These are phyloP conservation scores for Astragalus membranaceus DNA, from an alignment of 306 rosid species.

Conservation along the genomic window DNA sequence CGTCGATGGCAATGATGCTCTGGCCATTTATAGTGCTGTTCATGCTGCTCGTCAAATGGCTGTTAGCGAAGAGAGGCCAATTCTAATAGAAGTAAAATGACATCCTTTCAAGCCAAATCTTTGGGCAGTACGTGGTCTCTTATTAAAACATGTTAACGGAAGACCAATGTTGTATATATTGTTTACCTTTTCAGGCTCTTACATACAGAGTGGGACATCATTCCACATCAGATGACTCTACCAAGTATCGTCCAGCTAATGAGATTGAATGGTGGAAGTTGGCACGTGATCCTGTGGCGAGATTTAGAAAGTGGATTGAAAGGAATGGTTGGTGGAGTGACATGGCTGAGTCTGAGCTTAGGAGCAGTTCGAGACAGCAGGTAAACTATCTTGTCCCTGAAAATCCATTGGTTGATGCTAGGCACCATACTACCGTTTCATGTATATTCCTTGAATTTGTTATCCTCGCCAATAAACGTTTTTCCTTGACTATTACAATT, in stretches of 20 bases:
- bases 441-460: not conserved
- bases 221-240: constrained; percentile 94
- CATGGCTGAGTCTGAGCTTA: constrained; percentile 55
- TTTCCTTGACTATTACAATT: not conserved
- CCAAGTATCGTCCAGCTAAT: constrained; percentile 66
- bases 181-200: constrained; percentile 52
- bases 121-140: not conserved
- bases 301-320: constrained; percentile 91
- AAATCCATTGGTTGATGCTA: not conserved
- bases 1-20: constrained; percentile 89
- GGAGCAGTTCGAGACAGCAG: constrained; percentile 52
- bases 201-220: constrained; percentile 96
- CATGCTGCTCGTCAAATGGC: constrained; percentile 82
- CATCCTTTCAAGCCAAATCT: not conserved
- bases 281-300: constrained; percentile 64
- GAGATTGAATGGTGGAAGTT: constrained; percentile 85
- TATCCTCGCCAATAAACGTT: not conserved
- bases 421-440: not conserved
- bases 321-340: constrained; percentile 78
- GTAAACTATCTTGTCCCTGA: constrained; percentile 31
- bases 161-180: constrained; percentile 15
- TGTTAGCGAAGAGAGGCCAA: constrained; percentile 60
- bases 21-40: constrained; percentile 74
- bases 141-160: not conserved
- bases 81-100: constrained; percentile 70